Conservation (phyloP, 805 yeast genomes). For the Candida pseudofarinosa region DNA sequence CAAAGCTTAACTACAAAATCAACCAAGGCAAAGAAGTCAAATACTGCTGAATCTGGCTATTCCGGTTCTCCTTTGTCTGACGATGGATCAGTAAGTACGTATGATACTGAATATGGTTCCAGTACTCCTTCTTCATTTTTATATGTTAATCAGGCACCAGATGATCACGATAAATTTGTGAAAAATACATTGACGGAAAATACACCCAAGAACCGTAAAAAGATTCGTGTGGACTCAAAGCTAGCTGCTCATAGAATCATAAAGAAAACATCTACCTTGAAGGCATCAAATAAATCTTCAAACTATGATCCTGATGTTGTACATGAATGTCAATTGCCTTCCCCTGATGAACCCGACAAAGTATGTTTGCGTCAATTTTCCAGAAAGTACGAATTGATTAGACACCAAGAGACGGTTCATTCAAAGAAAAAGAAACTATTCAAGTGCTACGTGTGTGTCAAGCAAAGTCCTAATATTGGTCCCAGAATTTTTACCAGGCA, state of each 20-base stretch:
- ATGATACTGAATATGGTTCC: slow-evolving; percentile 7
- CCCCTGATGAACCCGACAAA: slow-evolving; percentile 39
- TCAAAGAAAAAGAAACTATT: slow-evolving; percentile 81
- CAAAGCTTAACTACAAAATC: slow-evolving; percentile 1
- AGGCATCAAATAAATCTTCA: slow-evolving; percentile 29
- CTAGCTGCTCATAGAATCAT: slow-evolving; percentile 26
- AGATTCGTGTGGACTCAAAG: slow-evolving; percentile 19
- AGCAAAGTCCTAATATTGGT: slow-evolving; percentile 49
- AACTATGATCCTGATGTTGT: slow-evolving; percentile 46
- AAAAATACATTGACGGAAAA: slow-evolving; percentile 13
- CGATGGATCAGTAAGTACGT: slow-evolving; percentile 2
- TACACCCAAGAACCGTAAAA: slow-evolving; percentile 15
- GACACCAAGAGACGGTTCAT: slow-evolving; percentile 96
- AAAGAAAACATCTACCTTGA: slow-evolving; percentile 20
- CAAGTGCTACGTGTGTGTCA: slow-evolving; percentile 84
- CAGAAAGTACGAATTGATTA: slow-evolving; percentile 80
- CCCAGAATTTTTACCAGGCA: slow-evolving; percentile 87
- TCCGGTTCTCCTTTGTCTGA: slow-evolving; percentile 7
- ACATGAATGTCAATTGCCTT: slow-evolving; percentile 44
- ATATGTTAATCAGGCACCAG: slow-evolving; percentile 12
- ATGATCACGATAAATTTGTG: slow-evolving; percentile 23
- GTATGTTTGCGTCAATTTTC: slow-evolving; percentile 41
- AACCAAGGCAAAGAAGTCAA: slow-evolving; percentile 1
- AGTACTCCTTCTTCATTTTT: slow-evolving; percentile 11
- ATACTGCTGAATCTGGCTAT: slow-evolving; percentile 1